Evolutionary conservation across 257 asterid species (phyloP).

Genomic region (Capsicum rhomboideum): DNA sequence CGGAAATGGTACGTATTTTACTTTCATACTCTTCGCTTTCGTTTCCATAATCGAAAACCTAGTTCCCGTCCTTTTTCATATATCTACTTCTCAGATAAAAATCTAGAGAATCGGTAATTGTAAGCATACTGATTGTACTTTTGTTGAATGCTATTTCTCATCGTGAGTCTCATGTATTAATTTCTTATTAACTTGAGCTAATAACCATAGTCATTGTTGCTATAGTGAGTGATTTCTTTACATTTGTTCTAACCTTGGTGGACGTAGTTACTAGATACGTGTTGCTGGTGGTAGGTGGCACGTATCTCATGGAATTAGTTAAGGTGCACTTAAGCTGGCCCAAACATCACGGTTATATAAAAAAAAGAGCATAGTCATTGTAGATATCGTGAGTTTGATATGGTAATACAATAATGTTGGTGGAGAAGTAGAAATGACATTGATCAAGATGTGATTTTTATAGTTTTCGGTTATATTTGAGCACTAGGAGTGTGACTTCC

Average conservation of each 20-base stretch:
- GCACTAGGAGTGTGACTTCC: not conserved
- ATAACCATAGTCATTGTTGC: not conserved
- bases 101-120: not conserved
- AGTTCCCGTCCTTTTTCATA: not conserved
- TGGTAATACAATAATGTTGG: not conserved
- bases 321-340: too few species aligned
- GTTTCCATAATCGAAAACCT: not conserved
- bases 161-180: too few species aligned
- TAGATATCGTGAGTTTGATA: too few species aligned
- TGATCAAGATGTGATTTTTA: not conserved
- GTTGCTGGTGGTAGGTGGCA: too few species aligned
- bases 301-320: too few species aligned
- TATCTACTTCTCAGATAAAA: not conserved
- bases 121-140: too few species aligned
- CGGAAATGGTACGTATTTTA: not conserved
- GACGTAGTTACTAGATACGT: too few species aligned
- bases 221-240: too few species aligned
- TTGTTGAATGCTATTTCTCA: too few species aligned
- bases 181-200: not conserved
- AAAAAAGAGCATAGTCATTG: too few species aligned
- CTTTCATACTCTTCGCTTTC: not conserved
- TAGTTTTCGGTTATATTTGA: not conserved
- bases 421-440: not conserved
- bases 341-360: too few species aligned
- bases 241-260: too few species aligned